Evolutionary conservation across 495 filamentous ascomycete genomes (phyloP), one percentile per base, ranked within the genome.

Genomic region (Penicillium turbatum): DNA sequence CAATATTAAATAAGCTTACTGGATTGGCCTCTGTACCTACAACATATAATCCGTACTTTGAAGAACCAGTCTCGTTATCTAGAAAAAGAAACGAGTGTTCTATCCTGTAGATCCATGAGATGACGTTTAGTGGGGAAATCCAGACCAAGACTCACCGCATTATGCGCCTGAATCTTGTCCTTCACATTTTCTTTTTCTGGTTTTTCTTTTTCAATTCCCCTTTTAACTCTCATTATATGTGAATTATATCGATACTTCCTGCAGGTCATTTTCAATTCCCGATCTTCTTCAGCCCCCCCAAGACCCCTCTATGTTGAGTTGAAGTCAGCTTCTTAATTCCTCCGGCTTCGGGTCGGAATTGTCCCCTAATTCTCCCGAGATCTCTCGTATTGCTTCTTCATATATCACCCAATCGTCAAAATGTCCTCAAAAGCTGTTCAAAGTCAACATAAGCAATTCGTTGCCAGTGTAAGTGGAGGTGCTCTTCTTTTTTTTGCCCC

Each of bases 381-480:
- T 15, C 21, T 36, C 16, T 53, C 39, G 40, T 43, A 53, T 48
- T 36, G 37, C 26, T 39, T 30, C 45, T 38, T 27, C 32, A 53
- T 31, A 34, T 37, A 36, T 29, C 47, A 19, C 11, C 46, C 46
- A n/a, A 29, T 26, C 40, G 12, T 12, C 51, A 29, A 29, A 50
- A 66, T 64, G 63, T 54, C 60, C 27, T 45, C 60, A 52, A 53
- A 57, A 52, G 46, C 59, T 13, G 51, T 45, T 17, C 49, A 55
- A 27, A 61, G 55, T 26, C 58, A 62, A 45, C 49, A 56, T 43
- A 61, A 64, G 44, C 61, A 67, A 17, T 67, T 65, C 35, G 45
- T 67, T 47, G 64, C 64, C 40, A 67, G 64, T 55, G 64, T 67
- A 35, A 67, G 64, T 67, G 13, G n/a, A 24, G 2, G 10, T 34